Evolutionary conservation across 1,139 yeast species (phyloP).

Genomic region (Debaryomyces nepalensis): DNA sequence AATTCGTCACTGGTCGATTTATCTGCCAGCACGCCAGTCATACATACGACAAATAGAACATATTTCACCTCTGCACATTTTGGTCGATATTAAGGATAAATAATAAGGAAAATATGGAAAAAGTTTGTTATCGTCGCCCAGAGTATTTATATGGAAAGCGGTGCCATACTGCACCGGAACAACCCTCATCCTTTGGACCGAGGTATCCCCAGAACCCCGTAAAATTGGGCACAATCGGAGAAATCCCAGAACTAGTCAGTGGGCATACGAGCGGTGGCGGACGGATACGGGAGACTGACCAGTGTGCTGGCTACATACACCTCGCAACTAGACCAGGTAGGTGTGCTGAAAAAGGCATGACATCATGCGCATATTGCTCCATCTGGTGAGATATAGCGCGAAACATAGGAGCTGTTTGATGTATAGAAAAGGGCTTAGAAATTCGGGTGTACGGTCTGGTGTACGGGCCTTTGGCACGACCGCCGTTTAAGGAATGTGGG

Average conservation of each 20-base stretch:
- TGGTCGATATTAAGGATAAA: constrained; percentile 2
- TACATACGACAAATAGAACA: constrained; percentile 42
- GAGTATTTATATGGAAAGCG: constrained; percentile 1
- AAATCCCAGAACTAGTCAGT: neutral
- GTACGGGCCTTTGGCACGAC: too few species aligned
- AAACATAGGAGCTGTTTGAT: too few species aligned
- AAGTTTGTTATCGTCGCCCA: neutral
- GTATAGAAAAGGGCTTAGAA: too few species aligned
- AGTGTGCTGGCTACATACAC: neutral
- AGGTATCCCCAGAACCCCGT: neutral
- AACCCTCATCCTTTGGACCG: constrained; percentile 5
- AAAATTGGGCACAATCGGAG: neutral
- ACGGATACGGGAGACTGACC: neutral
- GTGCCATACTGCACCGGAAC: neutral
- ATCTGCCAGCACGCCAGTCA: neutral
- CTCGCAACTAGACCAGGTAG: neutral
- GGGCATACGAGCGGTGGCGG: neutral
- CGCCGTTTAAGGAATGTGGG: too few species aligned
- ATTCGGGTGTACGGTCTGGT: too few species aligned
- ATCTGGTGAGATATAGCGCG: too few species aligned
- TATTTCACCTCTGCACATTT: constrained; percentile 42
- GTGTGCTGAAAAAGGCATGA: too few species aligned
- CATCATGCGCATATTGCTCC: neutral
- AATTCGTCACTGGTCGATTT: too few species aligned
- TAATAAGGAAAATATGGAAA: neutral